Conservation (phyloP, 2,329 filamentous ascomycete species). For the Emmonsiellopsis sp. region DNA sequence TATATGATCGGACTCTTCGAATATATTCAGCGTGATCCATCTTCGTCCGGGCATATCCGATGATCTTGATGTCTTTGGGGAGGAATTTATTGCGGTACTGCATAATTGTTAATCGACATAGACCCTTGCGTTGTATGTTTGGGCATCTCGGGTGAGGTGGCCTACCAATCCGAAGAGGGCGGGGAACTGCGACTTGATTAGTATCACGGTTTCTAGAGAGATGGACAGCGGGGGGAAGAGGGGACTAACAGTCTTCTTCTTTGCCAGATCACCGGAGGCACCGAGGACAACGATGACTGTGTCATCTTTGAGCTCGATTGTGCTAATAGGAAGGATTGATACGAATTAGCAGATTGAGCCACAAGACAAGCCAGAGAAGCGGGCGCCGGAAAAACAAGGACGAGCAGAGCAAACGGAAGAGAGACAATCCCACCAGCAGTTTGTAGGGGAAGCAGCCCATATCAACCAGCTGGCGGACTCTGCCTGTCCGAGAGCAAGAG, state of each 20-base stretch:
- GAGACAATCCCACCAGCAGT: too few species aligned
- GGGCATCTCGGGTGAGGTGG: slow-evolving; percentile 17
- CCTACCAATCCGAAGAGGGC: slow-evolving; percentile 94
- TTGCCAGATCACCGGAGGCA: slow-evolving; percentile 92
- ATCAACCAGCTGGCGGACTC: too few species aligned
- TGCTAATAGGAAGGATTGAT: slow-evolving; percentile 40
- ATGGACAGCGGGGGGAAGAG: neutral
- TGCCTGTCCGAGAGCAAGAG: too few species aligned
- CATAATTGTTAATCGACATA: slow-evolving; percentile 10
- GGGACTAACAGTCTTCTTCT: slow-evolving; percentile 90
- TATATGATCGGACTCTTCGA: slow-evolving; percentile 90
- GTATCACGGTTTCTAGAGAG: slow-evolving; percentile 1
- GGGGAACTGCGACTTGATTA: slow-evolving; percentile 58
- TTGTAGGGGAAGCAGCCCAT: too few species aligned
- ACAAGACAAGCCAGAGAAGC: neutral
- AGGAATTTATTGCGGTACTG: slow-evolving; percentile 99
- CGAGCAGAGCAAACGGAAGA: too few species aligned
- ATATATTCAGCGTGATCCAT: slow-evolving; percentile 98
- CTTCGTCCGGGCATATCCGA: slow-evolving; percentile 98
- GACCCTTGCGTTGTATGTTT: neutral
- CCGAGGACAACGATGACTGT: slow-evolving; percentile 94
- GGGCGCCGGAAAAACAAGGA: too few species aligned
- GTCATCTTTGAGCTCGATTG: slow-evolving; percentile 95
- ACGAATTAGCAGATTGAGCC: neutral
- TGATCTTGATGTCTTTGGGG: slow-evolving; percentile 86